Base-by-base conservation (phyloP, 2,329 filamentous ascomycete species). In the Ascochyta rabiei region DNA sequence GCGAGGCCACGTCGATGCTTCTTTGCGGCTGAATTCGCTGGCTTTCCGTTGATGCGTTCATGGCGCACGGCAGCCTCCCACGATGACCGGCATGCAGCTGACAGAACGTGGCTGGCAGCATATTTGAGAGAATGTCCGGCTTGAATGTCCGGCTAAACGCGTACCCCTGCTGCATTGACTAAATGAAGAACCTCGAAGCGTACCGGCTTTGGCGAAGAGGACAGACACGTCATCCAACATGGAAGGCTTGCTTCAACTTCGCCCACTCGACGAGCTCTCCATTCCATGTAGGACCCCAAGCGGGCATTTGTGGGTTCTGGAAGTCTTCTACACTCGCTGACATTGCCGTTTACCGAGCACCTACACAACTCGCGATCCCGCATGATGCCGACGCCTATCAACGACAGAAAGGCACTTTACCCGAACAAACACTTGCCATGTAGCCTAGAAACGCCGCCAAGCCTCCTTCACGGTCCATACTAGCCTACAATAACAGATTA, bases 401-500 rank as follows among this genome's bases (percentile, higher is more conserved):
- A 48, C 45, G 39, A 33, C 15, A 48, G n/a, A 12, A 37, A 13
- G 28, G 28, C 40, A 23, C 46, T 35, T 48, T 44, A 15, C 40
- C 24, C 38, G 13, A 44, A 35, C 28, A 7, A 41, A 44, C 19
- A n/a, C 21, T 35, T 39, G 39, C 45, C 53, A 56, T 49, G 47
- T 56, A 48, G 38, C 34, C 31, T 33, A 45, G 39, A 28, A 19
- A 47, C 41, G 47, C 53, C 47, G 43, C 53, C 7, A 42, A 44
- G 21, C 28, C 26, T 48, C 19, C 48, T 39, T 23, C 7, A 44
- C 23, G 43, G 43, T 38, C 6, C 3, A 40, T 18, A 15, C 31
- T 24, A 30, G 40, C 26, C 19, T 49, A 16, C 40, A n/a, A 41
- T 41, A 38, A 31, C 41, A 41, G 24, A n/a, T 16, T 47, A 42